phyloP scores from a whole-genome alignment of 495 filamentous ascomycete genomes.

The Physcia stellaris region DNA sequence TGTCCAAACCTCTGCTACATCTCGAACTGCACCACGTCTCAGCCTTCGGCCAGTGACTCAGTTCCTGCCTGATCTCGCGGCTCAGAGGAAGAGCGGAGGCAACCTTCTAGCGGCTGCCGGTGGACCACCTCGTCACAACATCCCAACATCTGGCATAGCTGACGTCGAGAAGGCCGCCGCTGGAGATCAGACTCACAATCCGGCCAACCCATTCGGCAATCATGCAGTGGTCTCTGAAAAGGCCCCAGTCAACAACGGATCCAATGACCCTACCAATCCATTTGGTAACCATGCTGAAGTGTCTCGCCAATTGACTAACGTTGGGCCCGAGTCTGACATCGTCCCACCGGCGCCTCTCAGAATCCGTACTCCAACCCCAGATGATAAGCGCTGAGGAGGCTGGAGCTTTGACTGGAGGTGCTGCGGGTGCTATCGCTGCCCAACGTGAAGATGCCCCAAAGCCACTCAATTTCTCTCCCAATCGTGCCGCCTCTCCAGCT shows the following conservation, averaged over 20 bases:
- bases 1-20: conserved; percentile 28
- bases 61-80: conserved; percentile 58
- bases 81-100: conserved; percentile 26
- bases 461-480: conserved; percentile 15
- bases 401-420: conserved; percentile 26
- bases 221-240: conserved; percentile 6
- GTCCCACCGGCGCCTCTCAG: conserved; percentile 23
- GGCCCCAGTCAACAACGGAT: conserved; percentile 23
- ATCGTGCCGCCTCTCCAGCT: conserved; percentile 15
- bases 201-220: conserved; percentile 38
- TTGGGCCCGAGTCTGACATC: conserved; percentile 25
- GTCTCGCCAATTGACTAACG: conserved; percentile 17
- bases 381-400: conserved; percentile 17
- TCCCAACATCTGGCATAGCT: too few relatives aligned
- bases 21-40: conserved; percentile 52
- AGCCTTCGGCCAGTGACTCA: conserved; percentile 81
- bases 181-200: conserved; percentile 31
- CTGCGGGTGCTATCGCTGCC: conserved; percentile 19
- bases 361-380: conserved; percentile 16
- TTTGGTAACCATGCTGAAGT: conserved; percentile 37
- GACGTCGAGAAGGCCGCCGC: conserved; percentile 15
- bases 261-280: conserved; percentile 36
- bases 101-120: conserved; percentile 20
- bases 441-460: conserved; percentile 20
- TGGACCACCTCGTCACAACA: conserved; percentile 9